A percentile compares a stretch with the other conserved stretches of the same genome.
Evolutionary conservation across 1,284 basidiomycete species (phyloP).

Genomic region (Trametes sp.): DNA sequence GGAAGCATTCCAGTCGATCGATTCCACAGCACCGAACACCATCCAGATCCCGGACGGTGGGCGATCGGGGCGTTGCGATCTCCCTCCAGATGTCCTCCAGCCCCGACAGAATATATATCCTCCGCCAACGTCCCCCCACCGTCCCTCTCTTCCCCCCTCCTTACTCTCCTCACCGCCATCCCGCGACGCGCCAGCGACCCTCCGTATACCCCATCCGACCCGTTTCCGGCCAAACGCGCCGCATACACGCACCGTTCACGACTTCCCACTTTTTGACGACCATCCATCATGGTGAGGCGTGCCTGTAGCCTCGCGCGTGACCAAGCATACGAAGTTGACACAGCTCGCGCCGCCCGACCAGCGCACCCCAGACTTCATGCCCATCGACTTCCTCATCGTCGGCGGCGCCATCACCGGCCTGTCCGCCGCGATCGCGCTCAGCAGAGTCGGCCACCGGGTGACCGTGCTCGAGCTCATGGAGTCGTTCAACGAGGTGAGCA

Average conservation of each 20-base stretch:
- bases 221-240: neutral
- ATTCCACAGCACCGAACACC: neutral
- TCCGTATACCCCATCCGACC: neutral
- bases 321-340: neutral
- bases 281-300: slow-evolving; percentile 5
- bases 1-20: neutral
- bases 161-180: neutral
- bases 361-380: slow-evolving; percentile 27
- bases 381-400: slow-evolving; percentile 42
- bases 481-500: slow-evolving; percentile 30
- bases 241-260: neutral
- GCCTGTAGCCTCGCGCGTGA: neutral
- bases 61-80: neutral
- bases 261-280: neutral
- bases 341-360: neutral
- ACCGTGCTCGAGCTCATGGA: slow-evolving; percentile 38
- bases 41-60: neutral
- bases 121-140: neutral
- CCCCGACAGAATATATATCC: neutral
- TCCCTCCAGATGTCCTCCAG: neutral
- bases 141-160: neutral
- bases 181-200: neutral
- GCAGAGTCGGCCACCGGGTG: slow-evolving; percentile 42
- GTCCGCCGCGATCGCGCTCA: slow-evolving; percentile 39
- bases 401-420: slow-evolving; percentile 43